Base-by-base conservation (phyloP, 2,329 filamentous ascomycete genomes). In the Penicillium verrucosum region DNA sequence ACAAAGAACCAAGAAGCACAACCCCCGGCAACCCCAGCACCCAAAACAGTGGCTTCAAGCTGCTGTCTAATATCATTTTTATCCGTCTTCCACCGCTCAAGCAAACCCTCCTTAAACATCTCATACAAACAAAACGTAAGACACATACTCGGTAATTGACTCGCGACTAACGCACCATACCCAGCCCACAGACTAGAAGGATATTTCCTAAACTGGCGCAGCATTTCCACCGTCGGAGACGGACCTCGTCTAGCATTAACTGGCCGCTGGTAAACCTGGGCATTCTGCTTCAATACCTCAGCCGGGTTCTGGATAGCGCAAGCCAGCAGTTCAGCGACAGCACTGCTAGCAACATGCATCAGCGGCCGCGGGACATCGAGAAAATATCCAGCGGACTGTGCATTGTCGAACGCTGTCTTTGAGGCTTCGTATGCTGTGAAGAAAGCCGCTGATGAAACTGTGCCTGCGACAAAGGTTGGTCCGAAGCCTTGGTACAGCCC, bases 401-500 rank as follows among this genome's bases (percentile, higher is more conserved):
- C 53, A 36, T 44, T 51, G 21, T 56, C 47, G 11, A 56, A 51
- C 2, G 47, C 36, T 11, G 16, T 27, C 34, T 59, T 59, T 25
- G 56, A 47, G 3, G 48, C 53, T 37, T 59, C 56, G 47, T 59
- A 59, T n/a, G 48, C 55, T 16, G 42, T 51, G 32, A 51, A 51
- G 29, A 51, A 51, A 32, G 56, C 56, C 12, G 42, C 37, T 10
- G 56, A 56, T 18, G 38, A 37, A 21, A 54, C 41, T 8, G 49
- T 52, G 3, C 56, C 56, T 34, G 53, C 52, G 8, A 56, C 3
- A 1, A 59, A 40, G 5, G 36, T 52, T 45, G 56, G 56, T 8
- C 56, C 56, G 43, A 59, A 59, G 2, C 53, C 56, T 41, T 59
- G 56, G 21, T 56, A 59, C n/a, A 59, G 32, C n/a, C 56, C 56